phyloP scores from a whole-genome alignment of 108 stramenopile species.

The Cylindrotheca fusiformis region DNA sequence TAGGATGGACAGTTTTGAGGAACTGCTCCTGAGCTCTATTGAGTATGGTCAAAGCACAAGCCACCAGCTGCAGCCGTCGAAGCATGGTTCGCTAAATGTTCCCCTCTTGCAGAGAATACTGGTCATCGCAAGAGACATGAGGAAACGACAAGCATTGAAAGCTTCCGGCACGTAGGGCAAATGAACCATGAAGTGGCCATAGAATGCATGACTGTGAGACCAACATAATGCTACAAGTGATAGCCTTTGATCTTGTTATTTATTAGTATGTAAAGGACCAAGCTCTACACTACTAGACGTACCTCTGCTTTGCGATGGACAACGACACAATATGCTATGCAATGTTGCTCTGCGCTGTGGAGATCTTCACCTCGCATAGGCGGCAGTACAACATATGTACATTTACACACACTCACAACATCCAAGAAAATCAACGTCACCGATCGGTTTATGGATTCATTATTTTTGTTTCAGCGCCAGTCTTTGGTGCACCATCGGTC shows the following conservation, averaged over 20 bases:
- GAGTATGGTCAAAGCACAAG: conserved; percentile 80
- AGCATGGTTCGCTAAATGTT: conserved; percentile 45
- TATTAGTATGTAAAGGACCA: no score
- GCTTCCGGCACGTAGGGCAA: conserved; percentile 36
- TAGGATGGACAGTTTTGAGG: conserved; percentile 73
- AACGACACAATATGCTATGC: no score
- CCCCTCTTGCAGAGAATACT: conserved; percentile 59
- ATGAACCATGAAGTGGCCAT: no score
- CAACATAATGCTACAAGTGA: no score
- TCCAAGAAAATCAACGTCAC: background rate
- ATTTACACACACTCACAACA: no score
- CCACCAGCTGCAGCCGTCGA: conserved; percentile 56
- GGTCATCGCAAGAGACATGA: conserved; percentile 47
- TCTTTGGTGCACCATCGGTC: conserved; percentile 14
- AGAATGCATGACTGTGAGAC: no score
- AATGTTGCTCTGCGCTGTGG: no score
- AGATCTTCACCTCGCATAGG: no score
- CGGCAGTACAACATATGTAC: no score
- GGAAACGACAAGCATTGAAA: conserved; percentile 48
- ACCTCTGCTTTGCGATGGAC: no score
- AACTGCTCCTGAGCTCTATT: conserved; percentile 66
- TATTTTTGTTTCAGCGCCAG: conserved; percentile 29
- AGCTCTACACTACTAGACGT: conserved; percentile 6
- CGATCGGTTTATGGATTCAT: conserved; percentile 36
- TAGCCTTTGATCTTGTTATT: no score